Conservation (phyloP, 2,329 filamentous ascomycete species). For the Colletotrichum horii region DNA sequence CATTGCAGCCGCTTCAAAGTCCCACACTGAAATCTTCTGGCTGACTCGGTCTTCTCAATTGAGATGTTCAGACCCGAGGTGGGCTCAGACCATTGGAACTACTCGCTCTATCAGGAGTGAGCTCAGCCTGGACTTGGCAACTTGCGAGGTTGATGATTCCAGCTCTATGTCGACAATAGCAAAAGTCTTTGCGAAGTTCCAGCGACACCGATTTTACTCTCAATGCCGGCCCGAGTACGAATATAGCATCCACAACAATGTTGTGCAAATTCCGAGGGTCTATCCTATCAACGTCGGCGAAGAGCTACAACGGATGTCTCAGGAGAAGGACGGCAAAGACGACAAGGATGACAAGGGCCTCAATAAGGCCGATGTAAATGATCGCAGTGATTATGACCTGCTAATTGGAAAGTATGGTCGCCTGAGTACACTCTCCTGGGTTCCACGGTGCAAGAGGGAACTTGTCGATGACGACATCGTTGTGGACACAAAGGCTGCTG, state of each 20-base stretch:
- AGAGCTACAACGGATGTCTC: background rate
- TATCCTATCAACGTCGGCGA: background rate
- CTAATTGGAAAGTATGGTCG: background rate
- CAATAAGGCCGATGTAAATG: background rate
- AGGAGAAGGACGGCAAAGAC: background rate
- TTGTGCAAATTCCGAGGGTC: background rate
- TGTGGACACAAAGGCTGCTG: background rate
- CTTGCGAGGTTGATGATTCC: background rate
- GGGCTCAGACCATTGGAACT: conserved; percentile 23
- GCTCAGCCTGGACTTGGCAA: conserved; percentile 5
- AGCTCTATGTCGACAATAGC: background rate
- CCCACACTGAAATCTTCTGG: conserved; percentile 25
- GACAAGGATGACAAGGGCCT: background rate
- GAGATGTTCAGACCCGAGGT: conserved; percentile 25
- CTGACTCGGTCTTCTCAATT: conserved; percentile 26
- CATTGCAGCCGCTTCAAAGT: background rate
- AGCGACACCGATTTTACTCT: accelerated
- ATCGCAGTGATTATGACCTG: background rate
- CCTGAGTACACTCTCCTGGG: conserved; percentile 2
- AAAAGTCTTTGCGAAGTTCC: background rate
- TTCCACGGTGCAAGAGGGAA: background rate
- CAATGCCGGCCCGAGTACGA: background rate
- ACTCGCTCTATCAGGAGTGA: conserved; percentile 26
- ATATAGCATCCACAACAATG: background rate
- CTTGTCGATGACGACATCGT: background rate